Conservation (phyloP, 495 filamentous ascomycete species). For the Penicillium goetzii region DNA sequence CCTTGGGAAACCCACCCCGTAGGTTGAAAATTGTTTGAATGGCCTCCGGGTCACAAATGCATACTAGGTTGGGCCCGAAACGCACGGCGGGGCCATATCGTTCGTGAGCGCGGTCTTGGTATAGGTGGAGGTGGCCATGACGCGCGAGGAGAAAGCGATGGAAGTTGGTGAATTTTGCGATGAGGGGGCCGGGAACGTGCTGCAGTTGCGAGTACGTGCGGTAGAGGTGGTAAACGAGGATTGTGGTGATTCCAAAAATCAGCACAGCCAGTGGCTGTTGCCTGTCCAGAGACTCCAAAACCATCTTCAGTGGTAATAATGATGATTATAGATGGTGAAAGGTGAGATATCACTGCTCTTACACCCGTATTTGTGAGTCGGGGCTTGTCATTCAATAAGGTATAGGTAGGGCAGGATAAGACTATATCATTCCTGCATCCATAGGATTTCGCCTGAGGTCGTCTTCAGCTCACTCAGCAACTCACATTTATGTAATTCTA, state of each 20-base stretch:
- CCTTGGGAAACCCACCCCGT: constrained; percentile 1
- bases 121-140: not conserved
- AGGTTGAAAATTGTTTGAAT: not conserved
- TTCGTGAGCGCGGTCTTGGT: not conserved
- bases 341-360: not conserved
- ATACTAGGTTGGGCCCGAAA: constrained; percentile 3
- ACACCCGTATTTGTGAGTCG: not conserved
- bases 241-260: not conserved
- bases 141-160: not conserved
- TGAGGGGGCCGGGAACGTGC: constrained; percentile 47
- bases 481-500: not conserved
- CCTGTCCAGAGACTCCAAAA: not conserved
- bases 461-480: no score
- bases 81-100: constrained; percentile 3
- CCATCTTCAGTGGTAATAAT: not conserved
- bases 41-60: constrained; percentile 1
- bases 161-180: constrained; percentile 40
- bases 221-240: not conserved
- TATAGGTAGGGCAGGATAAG: no score
- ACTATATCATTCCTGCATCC: no score
- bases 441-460: no score
- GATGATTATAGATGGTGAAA: not conserved
- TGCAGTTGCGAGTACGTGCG: constrained; percentile 6
- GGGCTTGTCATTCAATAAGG: no score
- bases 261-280: not conserved